Conservation (phyloP, 495 filamentous ascomycete species). For the Penicillium cinerascens region DNA sequence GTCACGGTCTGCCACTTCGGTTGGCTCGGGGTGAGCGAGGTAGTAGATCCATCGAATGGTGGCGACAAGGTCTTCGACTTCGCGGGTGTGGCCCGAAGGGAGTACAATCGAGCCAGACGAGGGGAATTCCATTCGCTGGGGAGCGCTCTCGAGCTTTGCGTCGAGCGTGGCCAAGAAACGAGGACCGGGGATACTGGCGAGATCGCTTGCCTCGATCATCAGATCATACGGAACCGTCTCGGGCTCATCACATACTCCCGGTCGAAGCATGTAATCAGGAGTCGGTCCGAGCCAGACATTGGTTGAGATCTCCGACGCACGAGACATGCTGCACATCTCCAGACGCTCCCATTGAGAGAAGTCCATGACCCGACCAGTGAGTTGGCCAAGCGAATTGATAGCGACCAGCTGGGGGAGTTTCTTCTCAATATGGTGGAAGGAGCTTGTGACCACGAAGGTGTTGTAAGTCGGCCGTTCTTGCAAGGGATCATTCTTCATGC, state of each 20-base stretch:
- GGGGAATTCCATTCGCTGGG: constrained; percentile 76
- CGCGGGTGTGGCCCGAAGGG: constrained; percentile 71
- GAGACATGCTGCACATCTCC: constrained; percentile 93
- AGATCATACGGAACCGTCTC: constrained; percentile 57
- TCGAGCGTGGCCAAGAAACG: constrained; percentile 56
- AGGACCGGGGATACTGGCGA: constrained; percentile 62
- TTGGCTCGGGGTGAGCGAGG: constrained; percentile 57
- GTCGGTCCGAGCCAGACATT: constrained; percentile 93
- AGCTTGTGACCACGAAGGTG: constrained; percentile 71
- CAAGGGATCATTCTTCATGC: constrained; percentile 55
- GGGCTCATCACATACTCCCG: constrained; percentile 18
- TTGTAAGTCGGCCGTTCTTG: constrained; percentile 65
- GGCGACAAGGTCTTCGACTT: constrained; percentile 77
- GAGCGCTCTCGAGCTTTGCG: constrained; percentile 51
- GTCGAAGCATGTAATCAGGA: constrained; percentile 56
- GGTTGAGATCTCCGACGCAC: constrained; percentile 76
- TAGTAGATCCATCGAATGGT: constrained; percentile 88
- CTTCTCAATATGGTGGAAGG: constrained; percentile 72
- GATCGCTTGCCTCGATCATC: constrained; percentile 81
- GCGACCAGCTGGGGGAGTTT: constrained; percentile 68
- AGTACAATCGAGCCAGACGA: constrained; percentile 87
- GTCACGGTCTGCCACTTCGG: constrained; percentile 48
- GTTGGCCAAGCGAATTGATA: constrained; percentile 65
- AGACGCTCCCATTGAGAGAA: constrained; percentile 84
- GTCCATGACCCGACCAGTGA: constrained; percentile 79